These are phyloP conservation scores for Aspergillus fructus DNA, from an alignment of 2,329 filamentous ascomycete genomes.

Conservation along the genomic window DNA sequence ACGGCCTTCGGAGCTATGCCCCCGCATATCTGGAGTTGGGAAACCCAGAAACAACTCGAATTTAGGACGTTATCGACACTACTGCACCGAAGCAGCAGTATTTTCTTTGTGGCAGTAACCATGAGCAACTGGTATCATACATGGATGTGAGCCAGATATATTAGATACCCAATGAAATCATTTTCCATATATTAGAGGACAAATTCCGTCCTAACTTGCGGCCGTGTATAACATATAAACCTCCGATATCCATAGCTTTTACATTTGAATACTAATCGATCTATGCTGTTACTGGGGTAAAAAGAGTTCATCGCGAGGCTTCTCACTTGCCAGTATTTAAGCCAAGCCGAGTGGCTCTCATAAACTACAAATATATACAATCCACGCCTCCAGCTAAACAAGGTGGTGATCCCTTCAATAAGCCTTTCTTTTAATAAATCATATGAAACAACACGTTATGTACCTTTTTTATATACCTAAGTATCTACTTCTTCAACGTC, in stretches of 20 bases:
- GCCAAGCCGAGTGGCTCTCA: no score
- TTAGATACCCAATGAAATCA: slow-evolving; percentile 10
- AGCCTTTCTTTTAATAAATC: background rate
- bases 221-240: background rate
- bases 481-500: slow-evolving; percentile 59
- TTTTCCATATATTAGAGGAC: background rate
- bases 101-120: background rate
- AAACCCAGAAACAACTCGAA: background rate
- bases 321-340: background rate
- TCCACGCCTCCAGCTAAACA: background rate
- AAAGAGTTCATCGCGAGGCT: slow-evolving; percentile 21
- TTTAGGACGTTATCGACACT: background rate
- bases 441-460: background rate
- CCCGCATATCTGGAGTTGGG: background rate
- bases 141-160: background rate
- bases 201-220: background rate
- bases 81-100: background rate
- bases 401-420: background rate
- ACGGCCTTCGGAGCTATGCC: background rate
- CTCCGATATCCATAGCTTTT: slow-evolving; percentile 45
- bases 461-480: background rate
- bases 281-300: slow-evolving; percentile 46
- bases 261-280: slow-evolving; percentile 37
- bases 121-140: background rate
- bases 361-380: background rate